Conservation (phyloP, 73 alveolate species). For the Tetrahymena borealis region DNA sequence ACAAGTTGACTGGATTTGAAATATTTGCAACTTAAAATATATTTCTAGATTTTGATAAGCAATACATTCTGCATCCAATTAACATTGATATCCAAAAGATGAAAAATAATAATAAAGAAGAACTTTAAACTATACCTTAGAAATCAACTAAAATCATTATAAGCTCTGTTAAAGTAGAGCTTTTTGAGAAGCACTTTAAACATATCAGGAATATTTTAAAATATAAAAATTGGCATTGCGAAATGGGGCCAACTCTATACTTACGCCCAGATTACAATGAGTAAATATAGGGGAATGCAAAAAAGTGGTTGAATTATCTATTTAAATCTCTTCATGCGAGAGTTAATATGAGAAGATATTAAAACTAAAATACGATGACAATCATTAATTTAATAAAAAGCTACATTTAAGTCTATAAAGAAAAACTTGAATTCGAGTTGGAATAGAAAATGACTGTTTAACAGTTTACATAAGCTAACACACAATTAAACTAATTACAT, state of each 20-base stretch:
- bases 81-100: not conserved
- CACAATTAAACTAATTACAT: not conserved
- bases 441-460: not conserved
- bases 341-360: no score
- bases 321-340: not conserved
- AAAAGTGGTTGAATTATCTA: not conserved
- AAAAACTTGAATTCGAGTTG: not conserved
- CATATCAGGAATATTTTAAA: not conserved
- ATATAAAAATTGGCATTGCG: not conserved
- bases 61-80: not conserved
- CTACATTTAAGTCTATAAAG: not conserved
- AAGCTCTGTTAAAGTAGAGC: not conserved
- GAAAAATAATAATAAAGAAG: not conserved
- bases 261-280: not conserved
- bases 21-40: not conserved
- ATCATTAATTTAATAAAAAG: not conserved
- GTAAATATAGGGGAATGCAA: not conserved
- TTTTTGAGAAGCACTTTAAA: not conserved
- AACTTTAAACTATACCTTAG: not conserved
- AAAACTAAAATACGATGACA: no score
- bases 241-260: not conserved
- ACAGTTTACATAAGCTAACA: not conserved
- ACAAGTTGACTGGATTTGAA: not conserved
- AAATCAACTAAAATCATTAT: not conserved
- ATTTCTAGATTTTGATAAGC: not conserved